Conservation (phyloP, 441 rosid genomes). For the Gossypium davidsonii region DNA sequence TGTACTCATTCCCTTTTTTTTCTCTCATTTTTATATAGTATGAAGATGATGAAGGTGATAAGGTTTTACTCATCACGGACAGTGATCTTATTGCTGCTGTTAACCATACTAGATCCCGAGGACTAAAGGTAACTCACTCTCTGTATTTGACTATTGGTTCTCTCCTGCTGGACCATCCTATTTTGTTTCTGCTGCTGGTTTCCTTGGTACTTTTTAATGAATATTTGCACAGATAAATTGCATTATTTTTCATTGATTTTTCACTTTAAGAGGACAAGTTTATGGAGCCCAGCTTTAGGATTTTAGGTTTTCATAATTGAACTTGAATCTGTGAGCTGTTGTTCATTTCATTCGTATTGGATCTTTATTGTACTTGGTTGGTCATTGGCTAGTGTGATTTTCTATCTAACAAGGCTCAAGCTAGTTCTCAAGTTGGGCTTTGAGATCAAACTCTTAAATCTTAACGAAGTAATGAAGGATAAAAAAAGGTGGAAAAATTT, state of each 20-base stretch:
- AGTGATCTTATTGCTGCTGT: conserved; percentile 66
- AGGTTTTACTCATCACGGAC: conserved; percentile 54
- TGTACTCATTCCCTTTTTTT: not conserved
- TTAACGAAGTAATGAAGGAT: not conserved
- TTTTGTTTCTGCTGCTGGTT: not conserved
- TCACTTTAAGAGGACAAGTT: not conserved
- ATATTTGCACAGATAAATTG: not conserved
- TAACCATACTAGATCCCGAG: conserved; percentile 52
- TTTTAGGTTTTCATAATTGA: no score
- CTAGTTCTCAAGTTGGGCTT: not conserved
- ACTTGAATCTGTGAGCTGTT: not conserved
- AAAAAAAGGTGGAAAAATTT: not conserved
- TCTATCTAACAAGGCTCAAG: not conserved
- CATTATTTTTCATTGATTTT: not conserved
- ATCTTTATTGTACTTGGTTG: conserved; percentile 2
- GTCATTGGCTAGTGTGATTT: not conserved
- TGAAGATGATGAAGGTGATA: conserved; percentile 83
- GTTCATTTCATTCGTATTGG: not conserved
- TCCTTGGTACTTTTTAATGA: not conserved
- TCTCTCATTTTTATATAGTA: conserved; percentile 30
- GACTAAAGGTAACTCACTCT: conserved; percentile 43
- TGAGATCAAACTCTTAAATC: not conserved
- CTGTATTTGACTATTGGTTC: not conserved
- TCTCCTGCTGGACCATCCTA: not conserved
- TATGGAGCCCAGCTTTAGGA: not conserved